A percentile compares a stretch with the other conserved stretches of the same genome.
phyloP scores from a whole-genome alignment of 805 yeast species.

The Saccharomycopsis fodiens region DNA sequence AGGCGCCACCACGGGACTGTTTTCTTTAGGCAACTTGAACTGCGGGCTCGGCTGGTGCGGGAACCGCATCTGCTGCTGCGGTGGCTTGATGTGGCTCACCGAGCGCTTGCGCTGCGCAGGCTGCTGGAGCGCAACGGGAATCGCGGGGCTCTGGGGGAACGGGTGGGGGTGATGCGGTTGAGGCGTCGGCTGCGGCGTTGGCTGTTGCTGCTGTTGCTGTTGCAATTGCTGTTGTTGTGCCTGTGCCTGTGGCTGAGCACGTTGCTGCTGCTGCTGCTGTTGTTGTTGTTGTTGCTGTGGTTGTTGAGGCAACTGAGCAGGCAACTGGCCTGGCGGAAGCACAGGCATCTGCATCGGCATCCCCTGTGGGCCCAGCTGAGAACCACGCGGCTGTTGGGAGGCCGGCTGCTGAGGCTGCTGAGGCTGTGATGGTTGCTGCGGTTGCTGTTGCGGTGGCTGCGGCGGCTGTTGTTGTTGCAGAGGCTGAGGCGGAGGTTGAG shows the following conservation, averaged over 20 bases:
- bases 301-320: slow-evolving; percentile 7
- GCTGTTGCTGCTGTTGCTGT: slow-evolving; percentile 5
- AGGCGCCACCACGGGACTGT: no score
- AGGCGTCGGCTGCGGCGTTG: slow-evolving; percentile 2
- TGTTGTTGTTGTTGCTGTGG: slow-evolving; percentile 2
- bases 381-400: no score
- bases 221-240: slow-evolving; percentile 8
- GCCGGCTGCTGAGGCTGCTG: no score
- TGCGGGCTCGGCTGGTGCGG: slow-evolving; percentile 1
- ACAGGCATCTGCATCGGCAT: not conserved
- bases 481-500: not conserved
- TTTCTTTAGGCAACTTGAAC: no score
- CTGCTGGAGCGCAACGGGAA: slow-evolving; percentile 1
- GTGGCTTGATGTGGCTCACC: not conserved
- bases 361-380: no score
- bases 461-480: slow-evolving; percentile 1
- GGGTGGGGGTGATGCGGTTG: not conserved
- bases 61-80: not conserved
- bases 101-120: slow-evolving; percentile 1
- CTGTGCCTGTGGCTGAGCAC: not conserved
- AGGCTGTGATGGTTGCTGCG: no score
- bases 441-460: no score
- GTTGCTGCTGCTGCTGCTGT: slow-evolving; percentile 1
- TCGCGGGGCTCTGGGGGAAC: slow-evolving; percentile 2
- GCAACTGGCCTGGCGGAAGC: slow-evolving; percentile 8